Evolutionary conservation across 139 green algal species (phyloP).

Genomic region (Nannochloris sp.): DNA sequence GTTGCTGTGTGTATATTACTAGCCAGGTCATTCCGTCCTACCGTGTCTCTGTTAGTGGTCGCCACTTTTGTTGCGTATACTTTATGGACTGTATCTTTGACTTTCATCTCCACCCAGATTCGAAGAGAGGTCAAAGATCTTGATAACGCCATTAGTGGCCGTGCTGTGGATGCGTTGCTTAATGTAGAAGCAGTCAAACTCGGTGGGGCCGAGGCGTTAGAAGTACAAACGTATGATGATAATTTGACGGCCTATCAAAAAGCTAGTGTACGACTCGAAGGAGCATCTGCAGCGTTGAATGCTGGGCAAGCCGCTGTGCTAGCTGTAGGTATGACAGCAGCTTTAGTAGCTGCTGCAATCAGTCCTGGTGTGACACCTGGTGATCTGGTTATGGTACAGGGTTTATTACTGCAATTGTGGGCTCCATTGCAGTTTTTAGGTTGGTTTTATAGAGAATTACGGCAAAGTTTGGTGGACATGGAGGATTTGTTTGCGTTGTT

Average conservation of each 20-base stretch:
- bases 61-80: constrained; percentile 84
- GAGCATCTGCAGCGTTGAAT: constrained; percentile 74
- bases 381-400: constrained; percentile 67
- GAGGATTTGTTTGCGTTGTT: constrained; percentile 89
- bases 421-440: constrained; percentile 85
- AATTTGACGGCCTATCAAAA: constrained; percentile 51
- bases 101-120: constrained; percentile 22
- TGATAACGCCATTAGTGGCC: constrained; percentile 78
- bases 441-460: constrained; percentile 86
- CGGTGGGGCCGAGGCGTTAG: constrained; percentile 26
- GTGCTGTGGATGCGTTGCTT: constrained; percentile 86
- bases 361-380: neutral
- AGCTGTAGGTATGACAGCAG: constrained; percentile 55
- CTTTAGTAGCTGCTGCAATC: constrained; percentile 39
- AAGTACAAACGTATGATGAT: constrained; percentile 63
- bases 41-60: constrained; percentile 56
- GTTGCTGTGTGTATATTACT: constrained; percentile 72
- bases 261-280: constrained; percentile 61
- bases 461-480: constrained; percentile 89
- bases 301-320: constrained; percentile 83
- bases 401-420: constrained; percentile 92
- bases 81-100: constrained; percentile 60
- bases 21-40: constrained; percentile 42
- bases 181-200: constrained; percentile 92
- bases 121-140: constrained; percentile 70